Base-by-base conservation (phyloP, 352 stramenopile species). In the Globisporangium canariense region DNA sequence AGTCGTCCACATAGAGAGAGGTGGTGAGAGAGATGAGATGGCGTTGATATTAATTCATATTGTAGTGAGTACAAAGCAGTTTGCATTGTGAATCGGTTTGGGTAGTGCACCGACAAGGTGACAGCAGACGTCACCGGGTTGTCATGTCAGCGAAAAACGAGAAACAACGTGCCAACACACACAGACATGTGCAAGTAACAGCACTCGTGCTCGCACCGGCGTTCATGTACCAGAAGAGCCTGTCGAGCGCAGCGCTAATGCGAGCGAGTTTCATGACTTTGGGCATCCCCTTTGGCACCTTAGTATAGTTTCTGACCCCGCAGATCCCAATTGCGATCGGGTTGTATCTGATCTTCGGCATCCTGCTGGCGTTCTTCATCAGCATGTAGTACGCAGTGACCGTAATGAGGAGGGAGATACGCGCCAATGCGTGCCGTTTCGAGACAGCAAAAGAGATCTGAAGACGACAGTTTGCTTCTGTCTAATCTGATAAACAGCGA, bases 181-280 rank as follows among this genome's bases (percentile, higher is more conserved):
- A 16, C 36, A 41, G 6, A 18, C 36, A 41, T 41, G 36, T 41
- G 13, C 36, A 41, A 14, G 36, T 41, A 11, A 14, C 36, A 41
- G 36, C 11, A 11, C 77, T 86, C 62, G 55, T 83, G 45, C 81
- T 81, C 57, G 70, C 84, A 32, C 75, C 77, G 22, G 62, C 83
- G 16, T 87, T 87, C 66, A 81, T 89, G 67, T 66, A 78, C 32
- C 76, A 89, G 50, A 89, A 82, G 64, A 89, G 76, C 32, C 65
- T 89, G 64, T n/a, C 74, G 64, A 18, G 69, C 73, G 34, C 71
- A 71, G 53, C 69, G 67, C 45, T 78, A 59, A 20, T 74, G 51
- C 60, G 60, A 4, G 38, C 60, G 28, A 40, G 32, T 52, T 14
- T 60, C 38, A 40, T 55, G 40, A 55, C 78, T 8, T 40, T 80